phyloP scores from a whole-genome alignment of 2,329 filamentous ascomycete genomes.

The Ophiostoma sp. region DNA sequence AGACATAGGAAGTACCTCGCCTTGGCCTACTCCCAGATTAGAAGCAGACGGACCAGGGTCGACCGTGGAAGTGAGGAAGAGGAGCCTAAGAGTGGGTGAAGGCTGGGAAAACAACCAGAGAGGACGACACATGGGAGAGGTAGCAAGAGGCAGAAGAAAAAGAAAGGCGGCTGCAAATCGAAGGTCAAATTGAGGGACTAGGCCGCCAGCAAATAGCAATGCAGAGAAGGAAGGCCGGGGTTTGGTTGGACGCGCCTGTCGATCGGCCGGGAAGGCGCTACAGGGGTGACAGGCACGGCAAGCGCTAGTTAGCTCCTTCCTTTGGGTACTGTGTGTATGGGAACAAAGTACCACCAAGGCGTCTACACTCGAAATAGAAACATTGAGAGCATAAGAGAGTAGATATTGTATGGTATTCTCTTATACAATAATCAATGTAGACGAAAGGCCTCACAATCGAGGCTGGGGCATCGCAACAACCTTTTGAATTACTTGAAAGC shows the following conservation, averaged over 20 bases:
- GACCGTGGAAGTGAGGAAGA: background rate
- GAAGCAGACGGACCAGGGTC: slow-evolving; percentile 17
- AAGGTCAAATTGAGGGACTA: background rate
- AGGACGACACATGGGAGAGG: background rate
- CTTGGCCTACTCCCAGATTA: slow-evolving; percentile 13
- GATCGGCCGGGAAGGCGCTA: slow-evolving; percentile 21
- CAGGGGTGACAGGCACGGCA: slow-evolving; percentile 11
- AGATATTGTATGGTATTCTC: background rate
- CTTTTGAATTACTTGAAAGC: background rate
- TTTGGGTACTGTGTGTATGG: background rate
- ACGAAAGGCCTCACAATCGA: background rate
- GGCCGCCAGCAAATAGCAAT: slow-evolving; percentile 20
- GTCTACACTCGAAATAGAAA: background rate
- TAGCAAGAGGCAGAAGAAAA: background rate
- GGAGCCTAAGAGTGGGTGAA: background rate
- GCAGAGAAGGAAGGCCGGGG: slow-evolving; percentile 8
- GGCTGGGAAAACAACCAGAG: background rate
- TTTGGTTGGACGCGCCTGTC: slow-evolving; percentile 29
- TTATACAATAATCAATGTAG: background rate
- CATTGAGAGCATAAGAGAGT: background rate
- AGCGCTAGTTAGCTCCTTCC: slow-evolving; percentile 11
- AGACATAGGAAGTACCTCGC: background rate
- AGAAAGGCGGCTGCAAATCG: slow-evolving; percentile 7
- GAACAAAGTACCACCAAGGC: background rate
- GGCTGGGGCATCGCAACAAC: background rate